Conservation (phyloP, 2,329 filamentous ascomycete genomes). For the Lizonia empirigonia region DNA sequence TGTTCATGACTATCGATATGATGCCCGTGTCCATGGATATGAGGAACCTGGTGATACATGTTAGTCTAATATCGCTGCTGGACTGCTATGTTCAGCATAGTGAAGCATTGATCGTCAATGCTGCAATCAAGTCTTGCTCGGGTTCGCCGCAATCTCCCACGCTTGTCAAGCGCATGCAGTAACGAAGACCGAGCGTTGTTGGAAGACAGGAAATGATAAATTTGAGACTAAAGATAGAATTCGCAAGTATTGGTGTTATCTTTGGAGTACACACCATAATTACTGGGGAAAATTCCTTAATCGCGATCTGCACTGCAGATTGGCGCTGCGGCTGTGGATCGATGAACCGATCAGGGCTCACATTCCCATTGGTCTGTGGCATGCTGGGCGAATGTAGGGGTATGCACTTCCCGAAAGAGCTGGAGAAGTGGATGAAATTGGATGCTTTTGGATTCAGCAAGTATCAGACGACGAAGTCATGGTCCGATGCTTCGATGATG, state of each 20-base stretch:
- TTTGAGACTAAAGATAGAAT: not conserved
- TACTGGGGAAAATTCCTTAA: constrained; percentile 25
- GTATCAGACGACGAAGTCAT: too few relatives aligned
- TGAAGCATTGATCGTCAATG: constrained; percentile 7
- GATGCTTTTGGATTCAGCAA: not conserved
- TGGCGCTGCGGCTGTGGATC: constrained; percentile 15
- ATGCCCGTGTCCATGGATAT: constrained; percentile 64
- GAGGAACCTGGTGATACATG: constrained; percentile 14
- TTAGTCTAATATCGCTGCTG: not conserved
- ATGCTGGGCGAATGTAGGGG: not conserved
- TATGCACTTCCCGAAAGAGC: not conserved
- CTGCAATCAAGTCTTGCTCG: not conserved
- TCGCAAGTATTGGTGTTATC: not conserved
- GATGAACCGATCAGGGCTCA: constrained; percentile 10
- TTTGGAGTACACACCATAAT: constrained; percentile 18
- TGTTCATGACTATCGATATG: constrained; percentile 61
- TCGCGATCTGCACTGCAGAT: constrained; percentile 21
- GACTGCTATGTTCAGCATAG: not conserved
- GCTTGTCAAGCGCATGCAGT: not conserved
- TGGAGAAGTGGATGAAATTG: not conserved
- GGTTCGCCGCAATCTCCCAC: not conserved
- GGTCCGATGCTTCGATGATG: constrained; percentile 8
- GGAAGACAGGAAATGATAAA: not conserved
- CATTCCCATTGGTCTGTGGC: constrained; percentile 9
- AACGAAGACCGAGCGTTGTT: not conserved